These are phyloP conservation scores for Chlorella vulgaris DNA, from an alignment of 139 green algal species.

Conservation along the genomic window DNA sequence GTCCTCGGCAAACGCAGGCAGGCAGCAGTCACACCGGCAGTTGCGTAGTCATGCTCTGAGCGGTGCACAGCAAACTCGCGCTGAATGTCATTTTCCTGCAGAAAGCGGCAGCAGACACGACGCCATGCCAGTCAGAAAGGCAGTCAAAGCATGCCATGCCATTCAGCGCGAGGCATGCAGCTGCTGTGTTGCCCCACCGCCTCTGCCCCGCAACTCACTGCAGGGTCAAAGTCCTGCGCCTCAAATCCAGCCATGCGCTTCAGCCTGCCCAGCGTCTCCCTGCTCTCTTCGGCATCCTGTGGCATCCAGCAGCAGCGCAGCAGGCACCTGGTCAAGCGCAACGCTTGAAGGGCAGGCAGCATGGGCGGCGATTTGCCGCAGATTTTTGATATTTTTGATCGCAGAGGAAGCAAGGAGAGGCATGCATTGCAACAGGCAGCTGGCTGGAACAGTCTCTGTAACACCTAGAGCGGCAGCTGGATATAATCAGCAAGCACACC, in stretches of 20 bases:
- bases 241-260: conserved; percentile 57
- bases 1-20: background rate
- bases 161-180: no score
- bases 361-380: no score
- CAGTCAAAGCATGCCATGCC: background rate
- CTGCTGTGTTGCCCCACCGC: background rate
- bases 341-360: no score
- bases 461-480: no score
- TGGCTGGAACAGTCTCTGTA: no score
- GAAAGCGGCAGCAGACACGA: background rate
- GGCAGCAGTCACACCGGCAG: background rate
- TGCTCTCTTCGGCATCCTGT: conserved; percentile 44
- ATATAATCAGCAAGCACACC: background rate
- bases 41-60: conserved; percentile 22
- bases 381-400: no score
- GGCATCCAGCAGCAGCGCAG: background rate
- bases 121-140: background rate
- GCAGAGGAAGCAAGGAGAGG: background rate
- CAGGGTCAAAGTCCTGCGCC: conserved; percentile 54
- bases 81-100: conserved; percentile 33
- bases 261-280: conserved; percentile 47
- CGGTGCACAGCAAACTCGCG: conserved; percentile 33
- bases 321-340: background rate
- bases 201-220: background rate
- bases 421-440: background rate